These are phyloP conservation scores for Lizonia empirigonia DNA, from an alignment of 2,329 filamentous ascomycete species.

Conservation along the genomic window DNA sequence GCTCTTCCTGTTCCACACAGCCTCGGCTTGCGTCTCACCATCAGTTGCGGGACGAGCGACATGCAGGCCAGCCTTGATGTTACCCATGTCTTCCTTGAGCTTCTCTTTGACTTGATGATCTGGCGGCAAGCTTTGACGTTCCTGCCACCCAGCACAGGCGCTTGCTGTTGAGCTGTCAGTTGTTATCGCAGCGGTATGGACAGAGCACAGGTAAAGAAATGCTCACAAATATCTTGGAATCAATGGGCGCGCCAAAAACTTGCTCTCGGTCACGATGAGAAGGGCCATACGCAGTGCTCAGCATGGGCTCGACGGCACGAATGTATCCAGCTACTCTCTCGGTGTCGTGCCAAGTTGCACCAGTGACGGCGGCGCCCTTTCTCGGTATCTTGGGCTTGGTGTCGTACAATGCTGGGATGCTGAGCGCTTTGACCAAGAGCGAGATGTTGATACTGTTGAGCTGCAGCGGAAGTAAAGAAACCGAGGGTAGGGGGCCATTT, in stretches of 20 bases:
- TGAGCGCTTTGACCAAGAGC: neutral
- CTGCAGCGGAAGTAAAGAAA: neutral
- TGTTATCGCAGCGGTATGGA: no score
- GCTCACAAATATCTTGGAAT: conserved; percentile 25
- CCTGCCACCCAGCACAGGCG: conserved; percentile 33
- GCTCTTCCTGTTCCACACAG: no score
- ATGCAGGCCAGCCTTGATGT: conserved; percentile 22
- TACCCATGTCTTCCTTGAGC: conserved; percentile 31
- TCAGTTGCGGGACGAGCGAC: conserved; percentile 5
- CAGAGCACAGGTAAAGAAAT: neutral
- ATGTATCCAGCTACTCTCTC: conserved; percentile 20
- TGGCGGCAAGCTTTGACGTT: conserved; percentile 33
- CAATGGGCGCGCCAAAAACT: conserved; percentile 20
- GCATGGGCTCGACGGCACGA: neutral
- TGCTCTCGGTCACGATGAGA: conserved; percentile 28
- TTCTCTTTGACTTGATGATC: conserved; percentile 32
- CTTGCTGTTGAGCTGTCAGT: conserved; percentile 13
- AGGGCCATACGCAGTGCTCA: conserved; percentile 25
- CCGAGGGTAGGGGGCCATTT: neutral
- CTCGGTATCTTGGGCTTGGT: conserved; percentile 8
- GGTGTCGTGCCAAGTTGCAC: conserved; percentile 28
- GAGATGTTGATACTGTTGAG: neutral
- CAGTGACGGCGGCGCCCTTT: conserved; percentile 21
- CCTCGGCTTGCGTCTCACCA: conserved; percentile 19
- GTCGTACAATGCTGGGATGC: neutral